A percentile compares a stretch with the other conserved stretches of the same genome.
phyloP scores from a whole-genome alignment of 2,329 filamentous ascomycete genomes.

The Beauveria caledonica region DNA sequence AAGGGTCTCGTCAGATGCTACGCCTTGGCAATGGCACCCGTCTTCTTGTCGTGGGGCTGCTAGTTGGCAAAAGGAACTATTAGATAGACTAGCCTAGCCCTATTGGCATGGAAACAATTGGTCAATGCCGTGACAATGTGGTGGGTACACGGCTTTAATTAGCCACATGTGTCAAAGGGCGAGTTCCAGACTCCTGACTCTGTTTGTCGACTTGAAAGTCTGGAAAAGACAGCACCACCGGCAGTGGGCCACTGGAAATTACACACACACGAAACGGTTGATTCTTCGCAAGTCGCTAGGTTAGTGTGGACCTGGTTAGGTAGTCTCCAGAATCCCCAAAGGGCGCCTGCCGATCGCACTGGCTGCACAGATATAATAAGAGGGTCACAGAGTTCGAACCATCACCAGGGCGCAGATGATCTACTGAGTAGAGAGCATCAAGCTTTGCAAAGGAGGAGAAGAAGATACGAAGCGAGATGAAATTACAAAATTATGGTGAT shows the following conservation, averaged over 20 bases:
- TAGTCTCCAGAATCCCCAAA: constrained; percentile 1
- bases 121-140: not conserved
- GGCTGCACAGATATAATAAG: not conserved
- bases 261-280: constrained; percentile 1
- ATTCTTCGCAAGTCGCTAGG: not conserved
- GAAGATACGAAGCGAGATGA: not conserved
- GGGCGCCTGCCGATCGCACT: constrained; percentile 7
- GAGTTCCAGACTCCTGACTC: constrained; percentile 6
- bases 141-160: constrained; percentile 1
- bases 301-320: no score
- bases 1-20: constrained; percentile 9
- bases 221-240: not conserved
- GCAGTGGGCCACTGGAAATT: constrained; percentile 2
- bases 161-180: not conserved
- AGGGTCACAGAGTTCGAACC: constrained; percentile 2
- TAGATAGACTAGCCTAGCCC: no score
- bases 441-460: not conserved
- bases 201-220: not conserved
- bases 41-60: not conserved
- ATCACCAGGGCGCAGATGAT: not conserved
- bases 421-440: no score
- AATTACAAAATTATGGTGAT: not conserved
- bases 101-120: no score
- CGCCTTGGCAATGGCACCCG: not conserved
- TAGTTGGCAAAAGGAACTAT: not conserved